phyloP scores from a whole-genome alignment of 371 early-diverging fungal species.

The Mortierella sp. region DNA sequence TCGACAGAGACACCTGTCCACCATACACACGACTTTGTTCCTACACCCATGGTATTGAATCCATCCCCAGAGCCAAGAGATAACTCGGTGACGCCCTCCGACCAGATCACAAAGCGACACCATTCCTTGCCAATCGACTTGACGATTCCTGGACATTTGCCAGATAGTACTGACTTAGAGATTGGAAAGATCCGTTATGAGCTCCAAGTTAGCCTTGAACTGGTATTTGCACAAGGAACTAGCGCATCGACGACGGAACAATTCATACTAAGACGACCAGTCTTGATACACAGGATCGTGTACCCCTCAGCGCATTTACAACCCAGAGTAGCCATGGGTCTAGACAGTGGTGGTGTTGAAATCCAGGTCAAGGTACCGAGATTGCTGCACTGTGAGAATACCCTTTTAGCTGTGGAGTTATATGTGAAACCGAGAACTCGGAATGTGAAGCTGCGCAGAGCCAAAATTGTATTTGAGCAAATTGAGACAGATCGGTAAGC shows the following conservation, averaged over 20 bases:
- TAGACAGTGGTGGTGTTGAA: conserved; percentile 55
- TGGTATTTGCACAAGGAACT: conserved; percentile 38
- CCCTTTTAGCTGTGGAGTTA: conserved; percentile 47
- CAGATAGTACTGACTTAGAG: conserved; percentile 30
- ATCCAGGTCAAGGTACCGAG: conserved; percentile 53
- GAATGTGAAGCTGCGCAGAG: conserved; percentile 45
- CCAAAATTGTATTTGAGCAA: conserved; percentile 53
- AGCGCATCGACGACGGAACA: conserved; percentile 21
- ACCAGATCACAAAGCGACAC: conserved; percentile 13
- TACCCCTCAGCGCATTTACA: conserved; percentile 51
- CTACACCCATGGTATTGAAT: conserved; percentile 38
- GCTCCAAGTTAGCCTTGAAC: conserved; percentile 39
- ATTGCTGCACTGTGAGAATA: conserved; percentile 49
- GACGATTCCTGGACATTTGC: conserved; percentile 47
- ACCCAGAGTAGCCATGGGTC: conserved; percentile 35
- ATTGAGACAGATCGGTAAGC: conserved; percentile 55
- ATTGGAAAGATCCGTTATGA: conserved; percentile 55
- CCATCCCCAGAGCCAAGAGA: background rate
- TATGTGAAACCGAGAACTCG: conserved; percentile 50
- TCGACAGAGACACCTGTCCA: conserved; percentile 49
- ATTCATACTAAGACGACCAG: conserved; percentile 37
- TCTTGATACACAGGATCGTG: conserved; percentile 45
- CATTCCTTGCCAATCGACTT: conserved; percentile 44
- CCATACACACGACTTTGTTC: conserved; percentile 49
- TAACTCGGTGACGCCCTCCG: background rate